Base-by-base conservation (phyloP, 2,329 filamentous ascomycete genomes). In the Cercospora citrullina region DNA sequence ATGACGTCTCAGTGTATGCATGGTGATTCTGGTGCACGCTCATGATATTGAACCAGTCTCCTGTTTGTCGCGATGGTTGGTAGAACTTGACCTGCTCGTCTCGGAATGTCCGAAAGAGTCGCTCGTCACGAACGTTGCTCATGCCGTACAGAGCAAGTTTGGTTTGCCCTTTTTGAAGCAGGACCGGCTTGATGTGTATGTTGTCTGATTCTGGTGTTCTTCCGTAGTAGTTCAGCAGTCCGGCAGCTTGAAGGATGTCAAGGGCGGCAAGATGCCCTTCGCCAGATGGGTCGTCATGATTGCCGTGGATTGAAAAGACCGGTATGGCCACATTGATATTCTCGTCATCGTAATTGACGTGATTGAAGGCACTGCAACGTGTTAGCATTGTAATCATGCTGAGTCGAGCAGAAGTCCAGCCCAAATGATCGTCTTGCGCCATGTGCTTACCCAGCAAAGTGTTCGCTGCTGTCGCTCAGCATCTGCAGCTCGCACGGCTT, bases 311-410 rank as follows among this genome's bases (percentile, higher is more conserved):
- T 0, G 94, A 97, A 78, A 99, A 99, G 30, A 99, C 93, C 0
- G 95, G 95, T 65, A 98, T 97, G 1, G 94, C 92, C 69, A 99
- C 89, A 75, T 99, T 99, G 80, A 99, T 97, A 75, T 99, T 93
- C 26, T 92, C 89, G 75, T 99, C 95, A 80, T 98, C 93, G 80
- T 99, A 99, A 80, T 99, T 99, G 80, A 97, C 94, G 78, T 97
- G 91, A 60, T 93, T 90, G 77, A 97, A 96, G 0, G 93, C 90
- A 6, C 84, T 83, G 64, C 21, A 14, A 42, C 14, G 39, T 65
- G 64, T 74, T 57, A 73, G 71, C 45, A 21, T 36, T 26, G 7
- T 30, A 26, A 28, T 26, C n/a, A 14, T 23, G 53, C 31, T 31
- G 26, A 23, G 9, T 9, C 1, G 31, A 33, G 28, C 10, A 33